Conservation (phyloP, 169 alveolate genomes). For the Plasmodium knowlesi region DNA sequence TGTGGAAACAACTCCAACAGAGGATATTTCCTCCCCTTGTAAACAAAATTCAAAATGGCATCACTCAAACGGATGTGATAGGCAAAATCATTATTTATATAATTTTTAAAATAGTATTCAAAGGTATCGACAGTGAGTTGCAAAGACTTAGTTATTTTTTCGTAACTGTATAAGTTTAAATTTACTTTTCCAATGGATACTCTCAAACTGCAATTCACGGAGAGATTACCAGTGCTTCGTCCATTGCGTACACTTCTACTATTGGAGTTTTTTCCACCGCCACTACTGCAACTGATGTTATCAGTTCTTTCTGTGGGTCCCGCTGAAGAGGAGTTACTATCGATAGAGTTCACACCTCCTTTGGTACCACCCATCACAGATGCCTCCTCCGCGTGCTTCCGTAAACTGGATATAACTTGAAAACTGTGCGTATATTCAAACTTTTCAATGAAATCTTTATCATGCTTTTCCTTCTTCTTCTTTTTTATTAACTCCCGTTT, state of each 20-base stretch:
- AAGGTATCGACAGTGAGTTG: conserved; percentile 3
- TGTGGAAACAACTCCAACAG: conserved; percentile 1
- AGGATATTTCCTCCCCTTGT: conserved; percentile 51
- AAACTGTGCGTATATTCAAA: conserved; percentile 64
- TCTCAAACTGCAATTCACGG: conserved; percentile 13
- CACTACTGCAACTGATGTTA: not conserved
- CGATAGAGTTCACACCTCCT: not conserved
- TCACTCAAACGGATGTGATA: conserved; percentile 25
- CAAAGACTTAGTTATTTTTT: conserved; percentile 12
- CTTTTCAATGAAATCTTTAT: conserved; percentile 49
- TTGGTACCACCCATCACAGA: not conserved
- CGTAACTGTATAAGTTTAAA: not conserved
- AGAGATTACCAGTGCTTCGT: not conserved
- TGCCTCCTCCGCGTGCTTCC: conserved; percentile 7
- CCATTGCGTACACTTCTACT: not conserved
- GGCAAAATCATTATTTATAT: conserved; percentile 47
- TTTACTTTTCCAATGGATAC: not conserved
- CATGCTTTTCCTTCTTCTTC: conserved; percentile 59
- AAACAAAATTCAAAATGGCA: not conserved
- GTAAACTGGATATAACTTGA: conserved; percentile 44
- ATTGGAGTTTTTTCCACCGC: not conserved
- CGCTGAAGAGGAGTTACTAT: not conserved
- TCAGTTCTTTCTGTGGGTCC: not conserved
- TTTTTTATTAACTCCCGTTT: conserved; percentile 45
- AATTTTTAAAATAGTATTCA: conserved; percentile 6